These are phyloP conservation scores for Haberlea rhodopensis DNA, from an alignment of 257 asterid species.

Conservation along the genomic window DNA sequence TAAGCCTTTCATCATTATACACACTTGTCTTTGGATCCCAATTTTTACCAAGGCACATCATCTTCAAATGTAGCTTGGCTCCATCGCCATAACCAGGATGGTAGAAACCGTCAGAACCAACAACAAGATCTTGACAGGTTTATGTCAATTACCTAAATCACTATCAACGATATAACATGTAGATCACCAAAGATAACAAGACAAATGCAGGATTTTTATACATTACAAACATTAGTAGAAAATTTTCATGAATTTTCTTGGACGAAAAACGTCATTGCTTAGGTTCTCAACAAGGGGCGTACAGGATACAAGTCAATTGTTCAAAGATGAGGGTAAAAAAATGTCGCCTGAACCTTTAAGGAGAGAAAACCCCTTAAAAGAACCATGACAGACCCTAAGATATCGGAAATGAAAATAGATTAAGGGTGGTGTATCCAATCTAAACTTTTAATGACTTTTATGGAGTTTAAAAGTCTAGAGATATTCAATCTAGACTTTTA, in stretches of 20 bases:
- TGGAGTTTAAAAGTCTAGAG: no score
- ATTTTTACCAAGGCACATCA: slow-evolving; percentile 89
- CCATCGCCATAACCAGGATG: slow-evolving; percentile 68
- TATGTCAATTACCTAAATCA: slow-evolving; percentile 54
- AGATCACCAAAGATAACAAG: not conserved
- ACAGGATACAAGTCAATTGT: slow-evolving; percentile 4
- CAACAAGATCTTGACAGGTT: slow-evolving; percentile 60
- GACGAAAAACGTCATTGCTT: slow-evolving; percentile 1
- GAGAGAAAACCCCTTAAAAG: slow-evolving; percentile 56
- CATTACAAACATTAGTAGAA: not conserved
- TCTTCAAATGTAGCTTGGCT: slow-evolving; percentile 54
- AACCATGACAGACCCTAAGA: slow-evolving; percentile 67
- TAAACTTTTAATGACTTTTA: no score
- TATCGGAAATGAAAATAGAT: no score
- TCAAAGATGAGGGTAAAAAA: slow-evolving; percentile 4
- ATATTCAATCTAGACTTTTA: no score
- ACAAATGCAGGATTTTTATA: not conserved
- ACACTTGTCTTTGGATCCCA: slow-evolving; percentile 69
- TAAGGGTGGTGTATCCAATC: no score
- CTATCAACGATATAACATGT: not conserved
- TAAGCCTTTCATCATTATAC: slow-evolving; percentile 47
- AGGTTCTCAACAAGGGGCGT: not conserved
- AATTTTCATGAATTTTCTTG: slow-evolving; percentile 6
- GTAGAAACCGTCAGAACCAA: slow-evolving; percentile 72
- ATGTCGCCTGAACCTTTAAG: slow-evolving; percentile 54